Base-by-base conservation (phyloP, 768 basidiomycete genomes). In the Gloeopeniophorella convolvens region DNA sequence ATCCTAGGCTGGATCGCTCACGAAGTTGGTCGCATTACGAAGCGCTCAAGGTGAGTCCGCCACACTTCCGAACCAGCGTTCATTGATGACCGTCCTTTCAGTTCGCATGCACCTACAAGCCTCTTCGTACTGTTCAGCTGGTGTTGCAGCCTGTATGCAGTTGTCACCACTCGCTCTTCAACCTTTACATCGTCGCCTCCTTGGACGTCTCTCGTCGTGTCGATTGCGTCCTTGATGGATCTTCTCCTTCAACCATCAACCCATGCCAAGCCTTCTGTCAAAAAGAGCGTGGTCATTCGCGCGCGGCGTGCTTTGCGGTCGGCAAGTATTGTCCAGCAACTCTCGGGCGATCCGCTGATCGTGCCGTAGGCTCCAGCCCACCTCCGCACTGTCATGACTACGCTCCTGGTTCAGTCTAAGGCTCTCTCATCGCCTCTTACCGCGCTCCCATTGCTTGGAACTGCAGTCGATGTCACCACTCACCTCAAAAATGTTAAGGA, bases 1-100 rank as follows among this genome's bases (percentile, higher is more conserved):
- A 75, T 92, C 13, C 65, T 90, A 30, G 85, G 77, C 35, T 94
- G 89, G 89, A 68, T 89, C 7, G 72, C 77, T 5, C 72, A 73
- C 37, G 89, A 95, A 62, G 79, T 80, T 1, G 72, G 73, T 4
- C 75, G 72, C 39, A 70, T 84, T 16, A 67, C 77, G 3, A 83
- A 78, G 59, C 71, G 72, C 30, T 65, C 79, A 56, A 79, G 77
- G 87, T 89, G 52, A 59, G 78, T 66, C 35, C 42, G 15, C n/a
- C 30, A 28, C 32, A 18, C 33, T 28, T 8, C 36, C 26, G 16
- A 31, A 23, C 4, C 16, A 16, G 6, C 28, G 13, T 28, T 18
- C 20, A 40, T n/a, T 48, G 37, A 27, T 31, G 3, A 50, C 37
- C 35, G 26, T 18, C 12, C 28, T 16, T 30, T 12, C 42, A 61